A percentile compares a stretch with the other conserved stretches of the same genome.
Evolutionary conservation across 345 rosid genomes (phyloP).

Genomic region (Raphanus raphanistrum): DNA sequence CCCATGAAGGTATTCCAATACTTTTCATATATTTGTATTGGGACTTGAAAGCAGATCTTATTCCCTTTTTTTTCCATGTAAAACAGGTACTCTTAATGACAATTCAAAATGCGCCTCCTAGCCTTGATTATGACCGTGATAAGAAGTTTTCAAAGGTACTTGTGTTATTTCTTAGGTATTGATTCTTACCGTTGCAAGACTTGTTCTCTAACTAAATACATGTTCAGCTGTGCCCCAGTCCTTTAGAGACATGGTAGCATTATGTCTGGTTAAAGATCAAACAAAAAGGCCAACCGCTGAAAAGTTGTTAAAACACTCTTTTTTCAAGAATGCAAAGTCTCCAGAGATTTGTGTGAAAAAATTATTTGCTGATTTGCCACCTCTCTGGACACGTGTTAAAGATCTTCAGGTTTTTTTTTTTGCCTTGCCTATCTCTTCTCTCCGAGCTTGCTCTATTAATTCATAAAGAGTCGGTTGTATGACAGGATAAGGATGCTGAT

Average conservation of each 20-base stretch:
- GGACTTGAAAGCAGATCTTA: constrained; percentile 35
- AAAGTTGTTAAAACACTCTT: constrained; percentile 78
- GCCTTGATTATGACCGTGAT: constrained; percentile 94
- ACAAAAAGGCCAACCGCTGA: constrained; percentile 86
- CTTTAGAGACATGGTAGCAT: constrained; percentile 97
- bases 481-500: constrained; percentile 92
- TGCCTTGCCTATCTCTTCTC: constrained; percentile 22
- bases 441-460: constrained; percentile 10
- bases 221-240: constrained; percentile 59
- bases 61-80: not conserved
- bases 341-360: constrained; percentile 85
- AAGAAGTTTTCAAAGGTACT: constrained; percentile 87
- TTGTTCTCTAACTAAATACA: constrained; percentile 34
- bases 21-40: not conserved
- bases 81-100: constrained; percentile 95
- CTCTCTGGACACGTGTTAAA: constrained; percentile 95
- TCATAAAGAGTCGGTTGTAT: constrained; percentile 28
- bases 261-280: constrained; percentile 97
- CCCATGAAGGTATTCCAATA: constrained; percentile 85
- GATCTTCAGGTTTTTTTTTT: constrained; percentile 66
- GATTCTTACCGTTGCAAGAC: constrained; percentile 2
- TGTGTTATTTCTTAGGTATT: constrained; percentile 23
- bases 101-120: constrained; percentile 97
- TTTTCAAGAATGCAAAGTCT: constrained; percentile 95
- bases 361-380: constrained; percentile 76